Evolutionary conservation across 805 yeast species (phyloP).

Genomic region (Nakazawaea peltata): DNA sequence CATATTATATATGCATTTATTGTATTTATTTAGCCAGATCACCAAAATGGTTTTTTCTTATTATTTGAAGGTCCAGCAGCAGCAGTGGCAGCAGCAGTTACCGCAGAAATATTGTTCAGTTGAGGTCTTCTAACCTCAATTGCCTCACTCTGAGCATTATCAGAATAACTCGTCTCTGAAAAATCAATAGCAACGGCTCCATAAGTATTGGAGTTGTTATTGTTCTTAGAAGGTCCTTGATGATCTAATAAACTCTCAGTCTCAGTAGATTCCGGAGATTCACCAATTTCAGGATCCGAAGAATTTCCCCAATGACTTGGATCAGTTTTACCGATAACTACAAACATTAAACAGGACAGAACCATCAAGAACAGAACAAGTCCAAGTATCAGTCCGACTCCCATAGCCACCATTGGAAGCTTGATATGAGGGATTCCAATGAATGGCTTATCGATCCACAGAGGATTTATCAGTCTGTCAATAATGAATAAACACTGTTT

Average conservation of each 20-base stretch:
- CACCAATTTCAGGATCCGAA: too few relatives aligned
- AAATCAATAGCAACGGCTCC: constrained; percentile 10
- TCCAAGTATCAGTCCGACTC: constrained; percentile 60
- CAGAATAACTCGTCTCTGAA: constrained; percentile 19
- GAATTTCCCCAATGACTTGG: too few relatives aligned
- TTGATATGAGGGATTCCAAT: constrained; percentile 45
- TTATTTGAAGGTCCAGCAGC: too few relatives aligned
- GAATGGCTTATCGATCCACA: constrained; percentile 43
- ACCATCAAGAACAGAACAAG: constrained; percentile 30
- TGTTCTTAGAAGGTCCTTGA: background rate
- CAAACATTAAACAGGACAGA: constrained; percentile 27
- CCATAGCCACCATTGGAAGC: constrained; percentile 60
- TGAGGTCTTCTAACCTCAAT: constrained; percentile 13
- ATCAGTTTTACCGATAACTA: constrained; percentile 21
- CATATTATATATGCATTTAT: too few relatives aligned
- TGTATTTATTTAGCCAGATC: too few relatives aligned
- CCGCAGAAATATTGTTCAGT: too few relatives aligned
- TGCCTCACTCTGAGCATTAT: constrained; percentile 19
- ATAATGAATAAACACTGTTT: constrained; percentile 50
- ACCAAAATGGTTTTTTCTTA: too few relatives aligned
- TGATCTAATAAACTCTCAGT: too few relatives aligned
- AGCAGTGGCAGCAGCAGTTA: too few relatives aligned
- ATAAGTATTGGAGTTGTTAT: background rate
- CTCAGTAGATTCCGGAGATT: too few relatives aligned
- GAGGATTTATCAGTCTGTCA: constrained; percentile 59